Conservation (phyloP, 2,329 filamentous ascomycete species). For the Epichloe uncinata region DNA sequence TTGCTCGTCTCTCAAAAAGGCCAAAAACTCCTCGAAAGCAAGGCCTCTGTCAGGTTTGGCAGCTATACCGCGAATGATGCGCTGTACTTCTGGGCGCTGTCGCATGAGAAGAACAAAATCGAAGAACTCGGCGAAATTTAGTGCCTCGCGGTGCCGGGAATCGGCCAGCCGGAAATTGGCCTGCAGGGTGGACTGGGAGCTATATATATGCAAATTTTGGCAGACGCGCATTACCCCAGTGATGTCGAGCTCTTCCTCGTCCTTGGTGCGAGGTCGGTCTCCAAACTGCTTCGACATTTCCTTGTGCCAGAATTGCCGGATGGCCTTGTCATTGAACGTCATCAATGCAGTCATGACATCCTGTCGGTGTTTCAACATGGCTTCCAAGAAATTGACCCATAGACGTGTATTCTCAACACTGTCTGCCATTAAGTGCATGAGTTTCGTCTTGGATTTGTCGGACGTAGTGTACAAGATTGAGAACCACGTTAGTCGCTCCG, state of each 20-base stretch:
- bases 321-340: constrained; percentile 69
- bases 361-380: constrained; percentile 73
- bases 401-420: constrained; percentile 56
- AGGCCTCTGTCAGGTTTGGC: constrained; percentile 50
- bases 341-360: constrained; percentile 84
- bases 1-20: constrained; percentile 63
- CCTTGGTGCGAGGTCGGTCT: constrained; percentile 34
- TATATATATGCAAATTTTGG: constrained; percentile 83
- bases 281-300: constrained; percentile 63
- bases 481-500: constrained; percentile 64
- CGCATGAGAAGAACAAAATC: constrained; percentile 75
- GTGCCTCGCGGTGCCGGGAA: constrained; percentile 43
- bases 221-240: constrained; percentile 71
- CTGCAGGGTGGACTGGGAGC: constrained; percentile 59
- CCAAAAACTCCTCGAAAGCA: constrained; percentile 58
- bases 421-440: constrained; percentile 75
- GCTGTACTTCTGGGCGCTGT: constrained; percentile 65
- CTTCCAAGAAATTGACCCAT: constrained; percentile 76
- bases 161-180: constrained; percentile 65
- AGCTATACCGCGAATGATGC: constrained; percentile 53
- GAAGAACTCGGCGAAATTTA: constrained; percentile 73
- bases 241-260: constrained; percentile 62
- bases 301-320: constrained; percentile 72
- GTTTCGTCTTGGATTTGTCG: constrained; percentile 70
- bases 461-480: constrained; percentile 78